Evolutionary conservation across 305 asterid genomes (phyloP).

Genomic region (Salvia sclarea): DNA sequence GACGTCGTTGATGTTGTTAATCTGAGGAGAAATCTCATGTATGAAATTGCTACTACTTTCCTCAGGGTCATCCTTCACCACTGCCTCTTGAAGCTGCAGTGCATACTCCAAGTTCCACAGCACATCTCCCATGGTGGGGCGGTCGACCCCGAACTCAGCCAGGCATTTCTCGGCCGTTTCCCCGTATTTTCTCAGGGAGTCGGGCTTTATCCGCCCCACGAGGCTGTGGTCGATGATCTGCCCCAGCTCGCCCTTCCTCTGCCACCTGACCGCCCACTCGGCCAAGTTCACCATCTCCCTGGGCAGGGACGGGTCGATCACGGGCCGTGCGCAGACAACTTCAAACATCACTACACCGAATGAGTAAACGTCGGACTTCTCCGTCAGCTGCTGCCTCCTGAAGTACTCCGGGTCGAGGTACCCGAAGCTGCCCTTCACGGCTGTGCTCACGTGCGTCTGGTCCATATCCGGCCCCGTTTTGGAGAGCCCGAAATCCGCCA

Average conservation of each 20-base stretch:
- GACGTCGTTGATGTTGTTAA: constrained; percentile 34
- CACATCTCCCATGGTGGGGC: constrained; percentile 78
- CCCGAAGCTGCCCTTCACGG: constrained; percentile 75
- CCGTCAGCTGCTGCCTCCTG: constrained; percentile 67
- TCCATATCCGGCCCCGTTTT: constrained; percentile 47
- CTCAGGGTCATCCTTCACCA: constrained; percentile 52
- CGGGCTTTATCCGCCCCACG: constrained; percentile 53
- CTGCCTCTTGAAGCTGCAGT: constrained; percentile 64
- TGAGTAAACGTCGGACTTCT: constrained; percentile 73
- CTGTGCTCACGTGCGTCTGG: constrained; percentile 51
- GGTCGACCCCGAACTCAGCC: constrained; percentile 69
- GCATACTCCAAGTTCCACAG: constrained; percentile 77
- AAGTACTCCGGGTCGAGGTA: constrained; percentile 73
- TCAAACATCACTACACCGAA: constrained; percentile 74
- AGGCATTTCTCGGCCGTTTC: constrained; percentile 77
- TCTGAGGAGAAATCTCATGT: constrained; percentile 50
- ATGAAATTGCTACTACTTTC: constrained; percentile 55
- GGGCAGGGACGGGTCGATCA: constrained; percentile 66
- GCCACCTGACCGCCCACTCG: constrained; percentile 78
- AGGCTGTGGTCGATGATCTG: constrained; percentile 52
- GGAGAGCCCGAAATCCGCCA: constrained; percentile 48
- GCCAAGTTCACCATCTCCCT: constrained; percentile 79
- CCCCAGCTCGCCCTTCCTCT: constrained; percentile 56
- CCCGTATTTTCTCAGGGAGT: constrained; percentile 58
- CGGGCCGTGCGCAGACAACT: constrained; percentile 75